Conservation (phyloP, 208 protist genomes). For the Novymonas esmeraldas region DNA sequence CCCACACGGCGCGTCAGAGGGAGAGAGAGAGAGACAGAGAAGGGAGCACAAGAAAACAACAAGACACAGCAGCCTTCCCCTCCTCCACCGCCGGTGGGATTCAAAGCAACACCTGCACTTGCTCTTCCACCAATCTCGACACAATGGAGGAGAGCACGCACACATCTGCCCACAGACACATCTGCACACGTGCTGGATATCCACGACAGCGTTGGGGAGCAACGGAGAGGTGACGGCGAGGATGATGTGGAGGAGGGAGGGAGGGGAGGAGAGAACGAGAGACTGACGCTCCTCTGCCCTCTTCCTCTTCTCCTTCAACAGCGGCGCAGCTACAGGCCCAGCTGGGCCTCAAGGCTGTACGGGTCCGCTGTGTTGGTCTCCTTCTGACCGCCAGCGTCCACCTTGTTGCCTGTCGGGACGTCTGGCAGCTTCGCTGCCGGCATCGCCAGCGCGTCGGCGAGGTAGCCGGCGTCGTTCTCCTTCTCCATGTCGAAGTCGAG, state of each 20-base stretch:
- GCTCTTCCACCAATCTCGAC: too few relatives aligned
- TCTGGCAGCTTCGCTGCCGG: conserved; percentile 66
- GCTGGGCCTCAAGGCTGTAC: conserved; percentile 85
- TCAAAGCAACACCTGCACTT: too few relatives aligned
- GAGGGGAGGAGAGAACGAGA: neutral
- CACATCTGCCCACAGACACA: too few relatives aligned
- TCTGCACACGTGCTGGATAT: too few relatives aligned
- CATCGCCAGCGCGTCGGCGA: conserved; percentile 80
- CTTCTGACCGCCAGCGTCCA: conserved; percentile 31
- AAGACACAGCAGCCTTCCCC: too few relatives aligned
- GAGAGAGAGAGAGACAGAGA: too few relatives aligned
- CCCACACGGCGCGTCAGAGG: too few relatives aligned
- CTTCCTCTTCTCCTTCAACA: neutral
- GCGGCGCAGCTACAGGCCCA: conserved; percentile 61
- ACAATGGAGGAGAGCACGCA: too few relatives aligned
- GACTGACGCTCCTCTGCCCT: neutral
- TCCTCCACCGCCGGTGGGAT: too few relatives aligned
- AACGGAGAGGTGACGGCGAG: neutral
- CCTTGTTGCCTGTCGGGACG: conserved; percentile 36
- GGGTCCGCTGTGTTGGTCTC: conserved; percentile 65
- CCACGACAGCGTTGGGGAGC: too few relatives aligned
- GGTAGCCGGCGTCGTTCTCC: conserved; percentile 78
- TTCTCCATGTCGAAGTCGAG: conserved; percentile 87
- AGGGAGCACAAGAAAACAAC: too few relatives aligned
- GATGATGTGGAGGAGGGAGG: neutral